A percentile compares a stretch with the other conserved stretches of the same genome.
Evolutionary conservation across 345 rosid genomes (phyloP).

Genomic region (Citrus sinensis): DVS_A1.0 CM039165.1:36590501-36591000

Average conservation of each 20-base stretch:
- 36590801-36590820: constrained; percentile 88
- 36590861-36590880: constrained; percentile 87
- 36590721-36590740: constrained; percentile 84
- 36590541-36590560: no score
- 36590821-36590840: constrained; percentile 90
- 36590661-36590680: constrained; percentile 85
- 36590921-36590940: constrained; percentile 76
- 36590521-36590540: not conserved
- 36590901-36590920: constrained; percentile 88
- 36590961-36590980: constrained; percentile 71
- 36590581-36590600: no score
- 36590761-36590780: constrained; percentile 48
- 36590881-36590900: constrained; percentile 85
- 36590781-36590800: constrained; percentile 49
- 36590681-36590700: constrained; percentile 64
- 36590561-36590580: no score
- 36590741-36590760: constrained; percentile 79
- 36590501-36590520: constrained; percentile 64
- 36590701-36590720: constrained; percentile 66
- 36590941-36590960: constrained; percentile 84
- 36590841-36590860: constrained; percentile 81
- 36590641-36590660: constrained; percentile 82
- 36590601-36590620: no score
- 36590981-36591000: no score
- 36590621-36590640: constrained; percentile 48